Evolutionary conservation across 2,329 filamentous ascomycete species (phyloP), one percentile per base, ranked within the genome.

Genomic region (Aureobasidium zeae): DNA sequence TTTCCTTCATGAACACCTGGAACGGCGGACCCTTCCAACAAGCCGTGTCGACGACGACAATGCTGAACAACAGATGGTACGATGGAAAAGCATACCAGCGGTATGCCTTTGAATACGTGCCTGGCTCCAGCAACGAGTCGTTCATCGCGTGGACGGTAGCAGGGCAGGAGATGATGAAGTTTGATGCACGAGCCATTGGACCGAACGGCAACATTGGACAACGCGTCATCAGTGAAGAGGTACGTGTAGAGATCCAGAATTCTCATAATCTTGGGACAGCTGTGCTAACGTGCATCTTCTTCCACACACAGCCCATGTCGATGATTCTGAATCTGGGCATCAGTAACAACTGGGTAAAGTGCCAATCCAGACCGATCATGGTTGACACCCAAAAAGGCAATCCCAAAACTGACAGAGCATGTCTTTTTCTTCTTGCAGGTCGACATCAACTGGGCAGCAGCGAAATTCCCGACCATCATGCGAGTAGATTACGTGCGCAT

Each of bases 61-160:
- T 69, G 37, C 59, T 77, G 9, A 76, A 76, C 54, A 71, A 69
- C 47, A 51, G 66, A 8, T 76, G 73, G 73, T 77, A 70, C 45
- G 70, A 76, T 46, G 69, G 69, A 4, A 63, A 66, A 11, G 56
- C 62, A 15, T 76, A 74, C 51, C 73, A 76, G 51, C 72, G 67
- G 37, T 76, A 72, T 54, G 67, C 69, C 2, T 76, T 72, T 44
- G 73, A 77, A 48, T 76, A 76, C 48, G 60, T 57, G 1, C 71
- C 72, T 2, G 72, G 73, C 3, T 60, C 61, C 13, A 61, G 59
- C 24, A 55, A 66, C 48, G 62, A 69, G 11, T 60, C 63, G 1
- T 61, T 65, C 46, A 69, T 76, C 42, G 62, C 64, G 6, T 76
- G 73, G 72, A 70, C 67, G 48, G 66, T 75, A 3, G 72, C 69